Conservation (phyloP, 2,329 filamentous ascomycete genomes). For the Claviceps pazoutovae region DNA sequence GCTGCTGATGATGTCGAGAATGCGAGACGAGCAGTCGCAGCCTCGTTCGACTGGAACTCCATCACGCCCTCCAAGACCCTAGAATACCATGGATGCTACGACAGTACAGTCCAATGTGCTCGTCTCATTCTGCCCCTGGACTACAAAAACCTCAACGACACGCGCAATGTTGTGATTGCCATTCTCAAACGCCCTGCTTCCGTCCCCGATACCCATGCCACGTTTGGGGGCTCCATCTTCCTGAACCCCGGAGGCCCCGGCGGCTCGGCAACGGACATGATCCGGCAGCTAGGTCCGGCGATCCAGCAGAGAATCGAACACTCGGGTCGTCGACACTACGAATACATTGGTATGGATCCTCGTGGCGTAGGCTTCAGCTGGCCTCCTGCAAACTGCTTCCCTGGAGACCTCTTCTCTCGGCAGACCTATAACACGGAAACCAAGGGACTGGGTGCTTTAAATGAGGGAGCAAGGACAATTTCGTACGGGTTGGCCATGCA, state of each 20-base stretch:
- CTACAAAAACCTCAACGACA: conserved; percentile 17
- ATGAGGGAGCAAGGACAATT: neutral
- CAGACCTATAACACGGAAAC: neutral
- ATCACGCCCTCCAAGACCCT: conserved; percentile 9
- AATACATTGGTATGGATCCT: conserved; percentile 28
- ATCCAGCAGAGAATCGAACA: conserved; percentile 17
- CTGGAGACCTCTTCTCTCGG: conserved; percentile 9
- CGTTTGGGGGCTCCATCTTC: conserved; percentile 23
- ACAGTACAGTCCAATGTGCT: conserved; percentile 21
- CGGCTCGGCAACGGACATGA: conserved; percentile 17
- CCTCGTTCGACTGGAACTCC: conserved; percentile 6
- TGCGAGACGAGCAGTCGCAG: neutral
- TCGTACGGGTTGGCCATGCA: conserved; percentile 4
- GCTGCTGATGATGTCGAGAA: neutral
- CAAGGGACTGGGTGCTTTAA: neutral
- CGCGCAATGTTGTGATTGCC: conserved; percentile 19
- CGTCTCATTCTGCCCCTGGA: conserved; percentile 27
- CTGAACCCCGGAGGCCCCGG: conserved; percentile 27
- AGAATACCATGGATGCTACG: conserved; percentile 20
- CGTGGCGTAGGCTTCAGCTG: conserved; percentile 16
- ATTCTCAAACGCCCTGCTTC: conserved; percentile 24
- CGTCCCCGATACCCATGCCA: conserved; percentile 19
- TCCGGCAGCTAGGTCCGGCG: conserved; percentile 11
- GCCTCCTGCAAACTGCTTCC: conserved; percentile 6
- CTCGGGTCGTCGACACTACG: conserved; percentile 15